These are phyloP conservation scores for Amanita molliuscula DNA, from an alignment of 768 basidiomycete species.

Conservation along the genomic window DNA sequence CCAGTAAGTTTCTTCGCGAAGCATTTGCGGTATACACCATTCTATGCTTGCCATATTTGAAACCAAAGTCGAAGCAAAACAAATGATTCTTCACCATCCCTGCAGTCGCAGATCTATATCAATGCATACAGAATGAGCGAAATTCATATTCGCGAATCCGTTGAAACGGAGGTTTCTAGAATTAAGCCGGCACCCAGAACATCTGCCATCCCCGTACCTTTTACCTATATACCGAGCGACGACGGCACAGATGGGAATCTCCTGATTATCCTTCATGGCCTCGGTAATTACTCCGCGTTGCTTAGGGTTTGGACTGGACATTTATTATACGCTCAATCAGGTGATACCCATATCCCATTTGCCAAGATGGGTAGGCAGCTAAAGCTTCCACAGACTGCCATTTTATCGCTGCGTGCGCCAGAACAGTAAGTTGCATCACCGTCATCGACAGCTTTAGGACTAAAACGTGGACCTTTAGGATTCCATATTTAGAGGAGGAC, in stretches of 20 bases:
- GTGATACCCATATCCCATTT: slow-evolving; percentile 77
- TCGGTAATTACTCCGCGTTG: slow-evolving; percentile 40
- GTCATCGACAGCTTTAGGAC: not conserved
- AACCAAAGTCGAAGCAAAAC: not conserved
- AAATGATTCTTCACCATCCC: not conserved
- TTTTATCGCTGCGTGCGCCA: slow-evolving; percentile 72
- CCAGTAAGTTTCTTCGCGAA: no score
- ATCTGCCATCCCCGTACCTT: slow-evolving; percentile 40
- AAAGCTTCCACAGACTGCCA: slow-evolving; percentile 84
- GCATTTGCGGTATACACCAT: no score
- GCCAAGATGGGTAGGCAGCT: slow-evolving; percentile 59
- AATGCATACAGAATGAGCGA: slow-evolving; percentile 15
- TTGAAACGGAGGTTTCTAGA: slow-evolving; percentile 17
- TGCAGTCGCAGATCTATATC: not conserved
- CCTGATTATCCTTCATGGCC: slow-evolving; percentile 74
- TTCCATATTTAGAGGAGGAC: slow-evolving; percentile 70
- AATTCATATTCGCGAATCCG: slow-evolving; percentile 23
- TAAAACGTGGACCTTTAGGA: slow-evolving; percentile 27
- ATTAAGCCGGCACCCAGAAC: slow-evolving; percentile 40
- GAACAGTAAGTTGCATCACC: slow-evolving; percentile 40
- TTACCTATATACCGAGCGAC: slow-evolving; percentile 60
- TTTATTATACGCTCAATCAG: slow-evolving; percentile 26
- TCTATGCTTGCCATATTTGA: not conserved
- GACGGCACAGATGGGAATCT: slow-evolving; percentile 86
- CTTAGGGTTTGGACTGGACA: not conserved